These are phyloP conservation scores for Acanthamoeba quina DNA, from an alignment of 208 protist species.

Conservation along the genomic window DNA sequence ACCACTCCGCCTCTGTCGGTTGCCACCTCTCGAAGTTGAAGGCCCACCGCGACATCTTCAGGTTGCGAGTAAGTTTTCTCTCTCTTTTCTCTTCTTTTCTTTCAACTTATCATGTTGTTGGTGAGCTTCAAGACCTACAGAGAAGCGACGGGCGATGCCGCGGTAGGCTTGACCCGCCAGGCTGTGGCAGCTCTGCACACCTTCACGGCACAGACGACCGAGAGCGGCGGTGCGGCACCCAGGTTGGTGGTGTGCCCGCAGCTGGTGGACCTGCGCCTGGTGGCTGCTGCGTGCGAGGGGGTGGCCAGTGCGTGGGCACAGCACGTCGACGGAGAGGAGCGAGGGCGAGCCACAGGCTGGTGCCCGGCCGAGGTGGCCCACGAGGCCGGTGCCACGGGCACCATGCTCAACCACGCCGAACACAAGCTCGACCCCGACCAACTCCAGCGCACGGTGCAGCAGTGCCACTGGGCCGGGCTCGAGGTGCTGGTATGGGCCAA, in stretches of 20 bases:
- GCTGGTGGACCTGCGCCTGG: neutral
- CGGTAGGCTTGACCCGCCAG: neutral
- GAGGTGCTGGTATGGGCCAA: neutral
- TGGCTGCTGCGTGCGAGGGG: neutral
- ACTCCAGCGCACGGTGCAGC: neutral
- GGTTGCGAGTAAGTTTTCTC: neutral
- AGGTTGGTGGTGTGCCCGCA: neutral
- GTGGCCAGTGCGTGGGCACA: neutral
- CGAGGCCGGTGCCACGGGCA: neutral
- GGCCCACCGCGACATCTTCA: neutral
- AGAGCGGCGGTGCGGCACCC: neutral
- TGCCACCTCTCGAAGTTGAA: conserved; percentile 51
- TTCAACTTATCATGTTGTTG: neutral
- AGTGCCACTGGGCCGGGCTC: neutral
- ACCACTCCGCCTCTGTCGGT: conserved; percentile 47
- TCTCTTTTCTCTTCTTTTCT: neutral
- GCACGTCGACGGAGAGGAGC: neutral
- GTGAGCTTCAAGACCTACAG: neutral
- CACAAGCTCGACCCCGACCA: neutral
- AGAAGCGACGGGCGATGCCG: neutral
- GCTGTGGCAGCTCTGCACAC: neutral
- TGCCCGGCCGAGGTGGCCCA: neutral
- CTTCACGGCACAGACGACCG: neutral
- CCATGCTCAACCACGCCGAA: conserved; percentile 1
- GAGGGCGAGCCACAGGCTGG: neutral